Conservation (phyloP, 768 basidiomycete genomes). For the Cyclocybe cylindracea region DNA sequence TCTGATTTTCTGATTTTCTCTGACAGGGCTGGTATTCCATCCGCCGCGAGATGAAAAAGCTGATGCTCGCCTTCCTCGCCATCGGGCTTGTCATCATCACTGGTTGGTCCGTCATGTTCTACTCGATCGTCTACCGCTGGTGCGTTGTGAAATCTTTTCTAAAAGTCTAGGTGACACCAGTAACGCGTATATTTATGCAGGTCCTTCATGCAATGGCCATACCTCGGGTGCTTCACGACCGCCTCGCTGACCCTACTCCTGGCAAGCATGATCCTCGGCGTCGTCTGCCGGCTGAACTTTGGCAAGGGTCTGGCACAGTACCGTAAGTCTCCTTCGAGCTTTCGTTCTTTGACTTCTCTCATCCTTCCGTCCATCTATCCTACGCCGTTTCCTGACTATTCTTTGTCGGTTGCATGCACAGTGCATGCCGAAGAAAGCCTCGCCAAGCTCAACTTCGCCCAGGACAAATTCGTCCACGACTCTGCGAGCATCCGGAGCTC, state of each 20-base stretch:
- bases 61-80: constrained; percentile 45
- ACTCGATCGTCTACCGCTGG: constrained; percentile 47
- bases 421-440: constrained; percentile 41
- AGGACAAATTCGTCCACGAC: constrained; percentile 37
- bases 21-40: constrained; percentile 56
- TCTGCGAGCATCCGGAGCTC: not conserved
- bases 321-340: constrained; percentile 35
- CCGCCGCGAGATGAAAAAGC: constrained; percentile 40
- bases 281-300: constrained; percentile 54
- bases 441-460: constrained; percentile 37
- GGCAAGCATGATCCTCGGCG: constrained; percentile 44
- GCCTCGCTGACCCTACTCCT: constrained; percentile 43
- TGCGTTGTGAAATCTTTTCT: constrained; percentile 12
- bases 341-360: not conserved
- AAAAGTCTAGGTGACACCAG: constrained; percentile 4
- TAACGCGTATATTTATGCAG: constrained; percentile 33
- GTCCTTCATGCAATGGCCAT: constrained; percentile 50
- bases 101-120: constrained; percentile 47
- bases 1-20: not conserved
- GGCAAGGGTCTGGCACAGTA: constrained; percentile 56
- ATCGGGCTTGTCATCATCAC: constrained; percentile 37
- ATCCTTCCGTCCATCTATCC: not conserved
- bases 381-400: not conserved
- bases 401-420: constrained; percentile 14
- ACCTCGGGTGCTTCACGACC: constrained; percentile 45